Evolutionary conservation across 768 basidiomycete species (phyloP).

Genomic region (Nevesoporus exiguus): DNA sequence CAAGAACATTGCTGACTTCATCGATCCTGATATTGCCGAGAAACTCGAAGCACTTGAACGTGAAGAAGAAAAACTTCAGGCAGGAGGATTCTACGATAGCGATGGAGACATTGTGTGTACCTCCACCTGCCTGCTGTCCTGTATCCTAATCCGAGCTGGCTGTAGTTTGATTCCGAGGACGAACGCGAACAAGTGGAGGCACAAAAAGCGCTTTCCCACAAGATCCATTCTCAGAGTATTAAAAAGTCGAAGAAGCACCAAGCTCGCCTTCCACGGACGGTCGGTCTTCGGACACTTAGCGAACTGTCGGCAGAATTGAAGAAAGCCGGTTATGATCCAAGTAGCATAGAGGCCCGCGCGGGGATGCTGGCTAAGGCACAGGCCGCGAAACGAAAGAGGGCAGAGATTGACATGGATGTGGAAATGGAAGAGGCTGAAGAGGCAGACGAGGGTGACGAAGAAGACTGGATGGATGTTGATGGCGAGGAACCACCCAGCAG

Average conservation of each 20-base stretch:
- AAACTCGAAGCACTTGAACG: constrained; percentile 96
- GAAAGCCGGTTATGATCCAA: constrained; percentile 88
- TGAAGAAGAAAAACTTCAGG: constrained; percentile 92
- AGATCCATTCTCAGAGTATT: constrained; percentile 67
- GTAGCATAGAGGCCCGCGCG: constrained; percentile 85
- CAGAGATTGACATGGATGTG: constrained; percentile 50
- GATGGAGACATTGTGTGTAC: constrained; percentile 78
- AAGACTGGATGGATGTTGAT: constrained; percentile 53
- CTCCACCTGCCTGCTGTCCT: neutral
- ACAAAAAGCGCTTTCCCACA: constrained; percentile 54
- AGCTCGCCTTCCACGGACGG: constrained; percentile 70
- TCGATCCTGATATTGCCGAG: constrained; percentile 95
- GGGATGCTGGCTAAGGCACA: constrained; percentile 72
- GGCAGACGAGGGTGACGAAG: constrained; percentile 39
- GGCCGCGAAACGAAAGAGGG: constrained; percentile 59
- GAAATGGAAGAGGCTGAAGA: constrained; percentile 53
- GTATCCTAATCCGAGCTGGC: neutral
- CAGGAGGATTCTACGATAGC: constrained; percentile 91
- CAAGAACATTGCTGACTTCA: constrained; percentile 98
- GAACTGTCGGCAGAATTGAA: constrained; percentile 81
- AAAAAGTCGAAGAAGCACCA: constrained; percentile 91
- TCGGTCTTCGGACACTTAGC: constrained; percentile 58
- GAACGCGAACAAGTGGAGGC: constrained; percentile 73
- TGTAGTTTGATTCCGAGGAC: constrained; percentile 60
- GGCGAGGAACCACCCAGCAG: constrained; percentile 47